phyloP scores from a whole-genome alignment of 306 rosid species.

The Comarum palustre region DNA sequence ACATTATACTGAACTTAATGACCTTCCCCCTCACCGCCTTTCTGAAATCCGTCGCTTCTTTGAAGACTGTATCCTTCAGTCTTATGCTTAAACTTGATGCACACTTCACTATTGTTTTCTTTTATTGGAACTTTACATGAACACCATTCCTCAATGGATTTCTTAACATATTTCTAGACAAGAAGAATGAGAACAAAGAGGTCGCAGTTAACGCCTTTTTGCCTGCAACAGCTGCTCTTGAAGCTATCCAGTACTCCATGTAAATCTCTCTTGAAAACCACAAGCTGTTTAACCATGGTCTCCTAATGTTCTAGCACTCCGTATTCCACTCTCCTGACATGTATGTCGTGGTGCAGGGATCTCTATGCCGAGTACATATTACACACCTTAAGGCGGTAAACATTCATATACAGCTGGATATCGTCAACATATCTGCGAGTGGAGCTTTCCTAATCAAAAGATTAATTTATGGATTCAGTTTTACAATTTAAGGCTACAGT shows the following conservation, averaged over 20 bases:
- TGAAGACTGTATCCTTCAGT: constrained; percentile 84
- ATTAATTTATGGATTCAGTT: neutral
- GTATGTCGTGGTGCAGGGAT: constrained; percentile 68
- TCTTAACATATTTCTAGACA: constrained; percentile 57
- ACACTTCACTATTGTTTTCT: neutral
- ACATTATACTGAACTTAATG: constrained; percentile 68
- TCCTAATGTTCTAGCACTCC: neutral
- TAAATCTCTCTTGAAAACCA: constrained; percentile 32
- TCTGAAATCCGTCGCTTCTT: constrained; percentile 90
- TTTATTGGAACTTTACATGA: neutral
- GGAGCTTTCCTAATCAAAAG: no score
- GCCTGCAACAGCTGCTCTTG: constrained; percentile 63
- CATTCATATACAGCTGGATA: neutral
- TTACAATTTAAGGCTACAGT: neutral
- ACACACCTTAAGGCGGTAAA: constrained; percentile 74
- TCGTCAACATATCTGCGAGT: no score
- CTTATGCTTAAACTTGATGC: constrained; percentile 4
- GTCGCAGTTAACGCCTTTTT: constrained; percentile 89
- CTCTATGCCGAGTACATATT: constrained; percentile 87
- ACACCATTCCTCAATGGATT: neutral
- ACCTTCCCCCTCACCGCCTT: constrained; percentile 94
- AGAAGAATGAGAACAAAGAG: constrained; percentile 96
- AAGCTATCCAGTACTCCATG: constrained; percentile 90
- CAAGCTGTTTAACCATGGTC: neutral
- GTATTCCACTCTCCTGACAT: constrained; percentile 6